A percentile compares a stretch with the other conserved stretches of the same genome.
Conservation (phyloP, 208 protist genomes). For the Leishmania gerbilli region DNA sequence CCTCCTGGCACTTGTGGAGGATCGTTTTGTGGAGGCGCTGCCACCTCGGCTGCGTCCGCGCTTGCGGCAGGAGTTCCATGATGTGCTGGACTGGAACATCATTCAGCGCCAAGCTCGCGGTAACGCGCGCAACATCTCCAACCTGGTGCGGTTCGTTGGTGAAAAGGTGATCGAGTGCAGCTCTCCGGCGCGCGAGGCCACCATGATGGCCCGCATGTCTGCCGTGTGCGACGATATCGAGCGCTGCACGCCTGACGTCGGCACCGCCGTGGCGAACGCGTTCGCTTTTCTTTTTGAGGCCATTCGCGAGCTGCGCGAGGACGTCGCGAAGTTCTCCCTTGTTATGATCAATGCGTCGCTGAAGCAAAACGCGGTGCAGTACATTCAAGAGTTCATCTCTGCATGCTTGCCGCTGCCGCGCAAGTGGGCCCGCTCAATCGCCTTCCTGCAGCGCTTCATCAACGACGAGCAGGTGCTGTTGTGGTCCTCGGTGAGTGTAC, state of each 20-base stretch:
- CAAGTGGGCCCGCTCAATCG: constrained; percentile 61
- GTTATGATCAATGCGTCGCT: constrained; percentile 58
- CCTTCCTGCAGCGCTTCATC: constrained; percentile 56
- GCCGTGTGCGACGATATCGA: constrained; percentile 53
- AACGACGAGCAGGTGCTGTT: constrained; percentile 38
- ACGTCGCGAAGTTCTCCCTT: constrained; percentile 73
- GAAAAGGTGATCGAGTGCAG: constrained; percentile 67
- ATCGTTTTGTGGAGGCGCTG: constrained; percentile 65
- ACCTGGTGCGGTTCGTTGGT: constrained; percentile 68
- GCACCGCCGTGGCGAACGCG: constrained; percentile 59
- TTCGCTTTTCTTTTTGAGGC: constrained; percentile 72
- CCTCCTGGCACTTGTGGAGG: constrained; percentile 55
- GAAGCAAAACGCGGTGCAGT: constrained; percentile 61
- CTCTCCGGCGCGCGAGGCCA: constrained; percentile 57
- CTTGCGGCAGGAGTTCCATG: constrained; percentile 70
- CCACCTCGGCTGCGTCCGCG: constrained; percentile 61
- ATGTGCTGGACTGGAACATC: constrained; percentile 76
- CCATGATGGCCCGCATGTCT: constrained; percentile 32
- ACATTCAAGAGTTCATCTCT: constrained; percentile 71
- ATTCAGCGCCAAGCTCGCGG: constrained; percentile 43
- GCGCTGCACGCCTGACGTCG: constrained; percentile 49
- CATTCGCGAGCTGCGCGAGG: constrained; percentile 57
- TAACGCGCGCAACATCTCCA: constrained; percentile 51
- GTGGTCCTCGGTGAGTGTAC: constrained; percentile 36
- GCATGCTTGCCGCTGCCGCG: constrained; percentile 55